phyloP scores from a whole-genome alignment of 257 asterid species.

The Solanum habrochaites region DNA sequence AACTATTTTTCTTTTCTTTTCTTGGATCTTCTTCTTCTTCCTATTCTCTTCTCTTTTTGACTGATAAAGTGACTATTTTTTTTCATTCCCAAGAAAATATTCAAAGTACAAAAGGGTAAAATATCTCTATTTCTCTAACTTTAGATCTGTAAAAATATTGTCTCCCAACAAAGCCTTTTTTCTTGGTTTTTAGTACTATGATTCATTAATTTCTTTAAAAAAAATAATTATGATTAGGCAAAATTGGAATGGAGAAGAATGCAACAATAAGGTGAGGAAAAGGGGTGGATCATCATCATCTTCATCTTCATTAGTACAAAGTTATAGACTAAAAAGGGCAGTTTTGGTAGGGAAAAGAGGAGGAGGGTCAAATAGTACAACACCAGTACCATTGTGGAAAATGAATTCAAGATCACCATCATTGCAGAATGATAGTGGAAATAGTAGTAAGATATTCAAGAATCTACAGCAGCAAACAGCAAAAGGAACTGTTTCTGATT shows the following conservation, averaged over 20 bases:
- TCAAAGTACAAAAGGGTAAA: background rate
- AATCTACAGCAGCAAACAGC: conserved; percentile 3
- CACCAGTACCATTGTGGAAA: conserved; percentile 87
- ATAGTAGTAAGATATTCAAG: conserved; percentile 20
- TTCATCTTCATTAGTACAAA: conserved; percentile 58
- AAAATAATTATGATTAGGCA: conserved; percentile 44
- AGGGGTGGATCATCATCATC: conserved; percentile 73
- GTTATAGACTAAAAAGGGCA: conserved; percentile 58
- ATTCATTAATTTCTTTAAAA: background rate
- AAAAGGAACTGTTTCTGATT: conserved; percentile 25
- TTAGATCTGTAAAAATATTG: conserved; percentile 3
- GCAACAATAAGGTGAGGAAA: conserved; percentile 69
- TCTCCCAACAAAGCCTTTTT: background rate
- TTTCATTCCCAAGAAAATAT: conserved; percentile 7
- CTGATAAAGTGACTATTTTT: conserved; percentile 16
- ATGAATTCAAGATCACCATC: conserved; percentile 53
- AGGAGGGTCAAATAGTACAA: conserved; percentile 29
- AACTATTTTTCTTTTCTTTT: background rate
- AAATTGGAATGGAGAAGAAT: conserved; percentile 42
- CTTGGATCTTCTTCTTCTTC: conserved; percentile 2
- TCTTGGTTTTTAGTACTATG: background rate
- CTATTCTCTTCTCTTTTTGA: conserved; percentile 6
- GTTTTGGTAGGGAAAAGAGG: conserved; percentile 65
- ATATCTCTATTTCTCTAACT: background rate
- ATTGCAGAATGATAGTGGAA: conserved; percentile 20